phyloP scores from a whole-genome alignment of 2,329 filamentous ascomycete genomes.

The Sporothrix euskadiensis region DNA sequence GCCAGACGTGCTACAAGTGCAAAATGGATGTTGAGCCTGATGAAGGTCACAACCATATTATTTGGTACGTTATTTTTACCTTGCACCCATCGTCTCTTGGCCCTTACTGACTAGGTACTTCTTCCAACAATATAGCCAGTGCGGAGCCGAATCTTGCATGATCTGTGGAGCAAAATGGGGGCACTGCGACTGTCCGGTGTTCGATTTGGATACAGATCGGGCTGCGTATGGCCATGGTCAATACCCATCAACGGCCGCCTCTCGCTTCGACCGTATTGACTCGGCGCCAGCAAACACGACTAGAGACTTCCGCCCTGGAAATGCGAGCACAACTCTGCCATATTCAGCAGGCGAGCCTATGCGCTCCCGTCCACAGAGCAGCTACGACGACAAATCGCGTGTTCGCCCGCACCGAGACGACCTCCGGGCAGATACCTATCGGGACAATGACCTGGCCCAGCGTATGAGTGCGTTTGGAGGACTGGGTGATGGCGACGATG shows the following conservation, averaged over 20 bases:
- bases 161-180: conserved; percentile 81
- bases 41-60: conserved; percentile 87
- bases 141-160: conserved; percentile 84
- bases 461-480: conserved; percentile 42
- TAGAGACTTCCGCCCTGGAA: conserved; percentile 37
- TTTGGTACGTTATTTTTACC: conserved; percentile 60
- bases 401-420: conserved; percentile 37
- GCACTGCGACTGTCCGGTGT: conserved; percentile 78
- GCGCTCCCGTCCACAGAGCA: conserved; percentile 39
- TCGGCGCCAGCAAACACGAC: conserved; percentile 38
- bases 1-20: conserved; percentile 76
- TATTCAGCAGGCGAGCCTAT: conserved; percentile 19
- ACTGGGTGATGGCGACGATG: conserved; percentile 39
- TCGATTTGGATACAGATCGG: conserved; percentile 61
- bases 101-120: background rate
- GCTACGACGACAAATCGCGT: conserved; percentile 52
- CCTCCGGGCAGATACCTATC: conserved; percentile 37
- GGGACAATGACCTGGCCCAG: conserved; percentile 42
- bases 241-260: conserved; percentile 42
- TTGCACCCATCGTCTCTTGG: background rate
- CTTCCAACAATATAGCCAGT: conserved; percentile 53
- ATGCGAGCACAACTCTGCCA: conserved; percentile 28
- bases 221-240: conserved; percentile 51
- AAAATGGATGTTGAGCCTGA: conserved; percentile 72
- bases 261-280: conserved; percentile 40